Evolutionary conservation across 495 filamentous ascomycete species (phyloP).

Genomic region (Aspergillus campestris): DNA sequence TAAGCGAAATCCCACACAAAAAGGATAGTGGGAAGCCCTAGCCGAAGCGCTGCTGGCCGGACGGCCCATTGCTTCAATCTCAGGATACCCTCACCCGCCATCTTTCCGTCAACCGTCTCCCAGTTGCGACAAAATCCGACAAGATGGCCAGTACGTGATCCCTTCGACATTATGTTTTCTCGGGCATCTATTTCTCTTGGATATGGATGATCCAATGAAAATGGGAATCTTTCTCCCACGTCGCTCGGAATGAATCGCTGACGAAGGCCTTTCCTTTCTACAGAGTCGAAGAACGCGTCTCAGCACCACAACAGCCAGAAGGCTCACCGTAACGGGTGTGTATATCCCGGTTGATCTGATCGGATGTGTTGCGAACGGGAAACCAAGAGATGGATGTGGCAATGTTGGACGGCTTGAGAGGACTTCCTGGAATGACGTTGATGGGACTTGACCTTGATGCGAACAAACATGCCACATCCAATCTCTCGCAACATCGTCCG

Average conservation of each 20-base stretch:
- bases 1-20: constrained; percentile 45
- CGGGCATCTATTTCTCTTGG: not conserved
- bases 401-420: constrained; percentile 4
- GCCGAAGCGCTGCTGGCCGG: constrained; percentile 25
- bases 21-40: constrained; percentile 25
- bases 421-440: too few relatives aligned
- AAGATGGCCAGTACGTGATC: constrained; percentile 45
- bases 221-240: not conserved
- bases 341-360: constrained; percentile 11
- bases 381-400: constrained; percentile 3
- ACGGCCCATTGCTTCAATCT: constrained; percentile 16
- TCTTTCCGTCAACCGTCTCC: constrained; percentile 24
- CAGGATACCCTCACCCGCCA: constrained; percentile 21
- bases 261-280: constrained; percentile 17
- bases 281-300: constrained; percentile 98
- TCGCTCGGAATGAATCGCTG: constrained; percentile 10
- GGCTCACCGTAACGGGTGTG: constrained; percentile 95
- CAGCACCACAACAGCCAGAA: constrained; percentile 97
- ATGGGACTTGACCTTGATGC: too few relatives aligned
- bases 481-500: too few relatives aligned
- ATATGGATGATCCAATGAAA: constrained; percentile 2
- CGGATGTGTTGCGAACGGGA: not conserved
- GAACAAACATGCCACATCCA: too few relatives aligned
- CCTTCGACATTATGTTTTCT: not conserved
- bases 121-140: constrained; percentile 38